Evolutionary conservation across 495 filamentous ascomycete genomes (phyloP).

Genomic region (Neurospora sp.): DNA sequence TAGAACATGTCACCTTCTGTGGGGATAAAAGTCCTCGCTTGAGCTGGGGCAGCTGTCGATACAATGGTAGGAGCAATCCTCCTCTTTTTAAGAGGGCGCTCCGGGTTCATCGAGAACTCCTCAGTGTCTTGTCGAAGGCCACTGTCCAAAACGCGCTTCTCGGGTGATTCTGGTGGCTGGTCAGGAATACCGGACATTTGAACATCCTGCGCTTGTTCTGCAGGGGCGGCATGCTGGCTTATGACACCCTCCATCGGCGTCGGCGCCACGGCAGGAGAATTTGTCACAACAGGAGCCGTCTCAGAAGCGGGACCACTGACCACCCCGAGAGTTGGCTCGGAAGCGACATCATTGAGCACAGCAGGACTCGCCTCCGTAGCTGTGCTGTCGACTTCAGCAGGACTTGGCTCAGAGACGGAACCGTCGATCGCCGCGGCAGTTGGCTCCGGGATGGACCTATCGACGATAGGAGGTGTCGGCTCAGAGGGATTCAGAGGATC

Average conservation of each 20-base stretch:
- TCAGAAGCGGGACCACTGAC: neutral
- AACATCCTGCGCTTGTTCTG: neutral
- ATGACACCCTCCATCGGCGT: neutral
- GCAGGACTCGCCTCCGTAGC: neutral
- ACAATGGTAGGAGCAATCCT: conserved; percentile 28
- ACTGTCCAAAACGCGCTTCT: neutral
- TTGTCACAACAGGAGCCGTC: neutral
- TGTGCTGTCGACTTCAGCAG: neutral
- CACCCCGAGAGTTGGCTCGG: neutral
- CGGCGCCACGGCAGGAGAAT: neutral
- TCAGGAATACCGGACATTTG: neutral
- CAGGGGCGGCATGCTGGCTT: neutral
- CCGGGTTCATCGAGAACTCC: neutral
- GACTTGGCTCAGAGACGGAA: neutral
- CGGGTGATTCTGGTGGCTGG: neutral
- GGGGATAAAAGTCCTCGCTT: conserved; percentile 18
- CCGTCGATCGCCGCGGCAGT: neutral
- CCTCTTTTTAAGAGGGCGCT: conserved; percentile 27
- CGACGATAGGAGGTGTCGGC: neutral
- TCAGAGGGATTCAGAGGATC: neutral
- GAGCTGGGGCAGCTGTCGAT: conserved; percentile 22
- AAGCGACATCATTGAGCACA: neutral
- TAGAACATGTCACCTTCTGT: conserved; percentile 28
- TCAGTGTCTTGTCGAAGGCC: neutral
- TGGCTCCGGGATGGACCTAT: neutral